Evolutionary conservation across 768 basidiomycete genomes (phyloP).

Genomic region (Paxillus ammoniavirescens): DNA sequence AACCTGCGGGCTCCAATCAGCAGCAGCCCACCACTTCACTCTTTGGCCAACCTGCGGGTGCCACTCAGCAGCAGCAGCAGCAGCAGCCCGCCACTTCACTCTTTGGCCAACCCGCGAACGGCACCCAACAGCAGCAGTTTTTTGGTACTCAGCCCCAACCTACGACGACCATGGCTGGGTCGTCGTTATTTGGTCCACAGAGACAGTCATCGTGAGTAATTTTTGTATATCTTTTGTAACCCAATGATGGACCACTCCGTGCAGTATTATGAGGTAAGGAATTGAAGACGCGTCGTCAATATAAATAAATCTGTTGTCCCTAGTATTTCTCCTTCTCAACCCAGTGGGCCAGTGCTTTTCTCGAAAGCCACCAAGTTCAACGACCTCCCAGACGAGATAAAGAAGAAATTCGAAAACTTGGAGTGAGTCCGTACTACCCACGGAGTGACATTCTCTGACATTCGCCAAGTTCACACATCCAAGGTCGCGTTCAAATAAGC

Average conservation of each 20-base stretch:
- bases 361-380: slow-evolving; percentile 74
- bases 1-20: too few relatives aligned
- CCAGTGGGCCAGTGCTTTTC: slow-evolving; percentile 28
- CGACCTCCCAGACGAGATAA: slow-evolving; percentile 70
- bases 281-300: neutral
- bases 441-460: slow-evolving; percentile 3
- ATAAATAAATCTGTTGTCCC: neutral
- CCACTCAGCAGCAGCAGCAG: too few relatives aligned
- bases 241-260: neutral
- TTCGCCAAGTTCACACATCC: slow-evolving; percentile 57
- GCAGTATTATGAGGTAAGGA: slow-evolving; percentile 26
- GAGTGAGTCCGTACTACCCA: slow-evolving; percentile 50
- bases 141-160: slow-evolving; percentile 1
- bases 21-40: too few relatives aligned
- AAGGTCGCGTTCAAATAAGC: slow-evolving; percentile 77
- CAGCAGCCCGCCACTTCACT: too few relatives aligned
- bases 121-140: slow-evolving; percentile 19
- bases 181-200: slow-evolving; percentile 26
- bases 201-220: slow-evolving; percentile 31
- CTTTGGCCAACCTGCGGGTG: too few relatives aligned
- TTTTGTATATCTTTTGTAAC: neutral
- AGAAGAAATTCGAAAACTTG: slow-evolving; percentile 61
- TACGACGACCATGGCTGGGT: slow-evolving; percentile 11
- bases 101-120: slow-evolving; percentile 36
- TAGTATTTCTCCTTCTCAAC: slow-evolving; percentile 31